Conservation (phyloP, 306 rosid genomes). For the Betula pendula region DNA sequence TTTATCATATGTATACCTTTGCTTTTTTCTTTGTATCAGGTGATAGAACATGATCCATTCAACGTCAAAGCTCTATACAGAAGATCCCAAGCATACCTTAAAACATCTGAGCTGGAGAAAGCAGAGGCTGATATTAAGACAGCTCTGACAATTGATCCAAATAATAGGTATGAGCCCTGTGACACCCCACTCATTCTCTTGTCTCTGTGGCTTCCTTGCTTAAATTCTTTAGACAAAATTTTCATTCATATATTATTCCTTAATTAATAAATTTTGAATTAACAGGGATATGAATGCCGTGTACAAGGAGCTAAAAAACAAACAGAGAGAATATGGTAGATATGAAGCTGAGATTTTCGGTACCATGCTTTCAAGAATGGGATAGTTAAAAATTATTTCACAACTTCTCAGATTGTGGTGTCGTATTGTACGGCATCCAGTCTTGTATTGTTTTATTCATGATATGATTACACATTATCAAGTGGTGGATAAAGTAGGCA, state of each 20-base stretch:
- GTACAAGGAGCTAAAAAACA: conserved; percentile 51
- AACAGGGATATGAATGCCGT: conserved; percentile 55
- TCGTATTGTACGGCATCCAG: too few species aligned
- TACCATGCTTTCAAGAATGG: conserved; percentile 63
- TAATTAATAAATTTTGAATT: neutral
- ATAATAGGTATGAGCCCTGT: conserved; percentile 46
- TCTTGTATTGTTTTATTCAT: neutral
- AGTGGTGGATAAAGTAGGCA: too few species aligned
- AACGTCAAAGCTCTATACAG: conserved; percentile 72
- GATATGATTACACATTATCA: too few species aligned
- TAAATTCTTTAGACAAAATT: neutral
- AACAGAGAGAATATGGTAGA: conserved; percentile 52
- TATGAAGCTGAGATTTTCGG: conserved; percentile 53
- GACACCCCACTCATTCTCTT: neutral
- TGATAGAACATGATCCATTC: conserved; percentile 45
- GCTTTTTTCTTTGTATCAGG: conserved; percentile 32
- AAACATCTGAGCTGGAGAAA: conserved; percentile 56
- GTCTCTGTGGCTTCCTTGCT: too few species aligned
- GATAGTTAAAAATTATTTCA: conserved; percentile 16
- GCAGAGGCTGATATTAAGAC: conserved; percentile 58
- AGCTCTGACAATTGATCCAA: conserved; percentile 59
- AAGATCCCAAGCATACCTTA: conserved; percentile 60
- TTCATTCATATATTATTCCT: neutral
- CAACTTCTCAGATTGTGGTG: too few species aligned
- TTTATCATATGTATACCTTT: neutral